Conservation (phyloP, 305 asterid species). For the Withania somnifera region DNA sequence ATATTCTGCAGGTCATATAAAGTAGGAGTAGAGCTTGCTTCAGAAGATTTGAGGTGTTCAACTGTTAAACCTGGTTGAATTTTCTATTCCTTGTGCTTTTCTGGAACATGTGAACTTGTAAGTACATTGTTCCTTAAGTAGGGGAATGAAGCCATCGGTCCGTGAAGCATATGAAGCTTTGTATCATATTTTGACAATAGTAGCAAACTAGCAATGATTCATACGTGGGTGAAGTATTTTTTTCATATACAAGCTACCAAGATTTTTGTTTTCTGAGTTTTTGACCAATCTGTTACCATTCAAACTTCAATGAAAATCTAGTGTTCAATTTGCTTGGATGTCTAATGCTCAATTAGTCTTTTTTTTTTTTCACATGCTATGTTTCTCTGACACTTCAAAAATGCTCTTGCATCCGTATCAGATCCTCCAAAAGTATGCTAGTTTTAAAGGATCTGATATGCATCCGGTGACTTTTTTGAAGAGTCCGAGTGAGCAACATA, state of each 20-base stretch:
- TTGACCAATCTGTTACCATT: not conserved
- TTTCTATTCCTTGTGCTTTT: constrained; percentile 5
- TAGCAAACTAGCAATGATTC: constrained; percentile 10
- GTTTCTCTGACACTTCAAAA: not conserved
- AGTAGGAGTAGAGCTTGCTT: not conserved
- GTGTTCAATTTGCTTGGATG: not conserved
- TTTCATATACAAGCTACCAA: not conserved
- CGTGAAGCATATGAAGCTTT: constrained; percentile 27
- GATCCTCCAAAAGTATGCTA: not conserved
- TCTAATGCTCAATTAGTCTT: not conserved
- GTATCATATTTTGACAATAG: constrained; percentile 24
- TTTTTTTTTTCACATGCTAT: not conserved
- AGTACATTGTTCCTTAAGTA: constrained; percentile 10
- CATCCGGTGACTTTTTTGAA: not conserved
- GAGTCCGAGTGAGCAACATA: not conserved
- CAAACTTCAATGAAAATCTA: not conserved
- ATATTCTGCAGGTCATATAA: not conserved
- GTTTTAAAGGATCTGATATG: not conserved
- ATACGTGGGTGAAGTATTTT: constrained; percentile 5
- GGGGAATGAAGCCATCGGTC: constrained; percentile 64
- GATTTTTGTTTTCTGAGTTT: not conserved
- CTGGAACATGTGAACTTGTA: constrained; percentile 19
- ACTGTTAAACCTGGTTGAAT: constrained; percentile 6
- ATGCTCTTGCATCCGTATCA: not conserved
- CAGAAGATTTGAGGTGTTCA: constrained; percentile 12